These are phyloP conservation scores for Berkeleyomyces rouxiae DNA, from an alignment of 2,329 filamentous ascomycete species.

Conservation along the genomic window DNA sequence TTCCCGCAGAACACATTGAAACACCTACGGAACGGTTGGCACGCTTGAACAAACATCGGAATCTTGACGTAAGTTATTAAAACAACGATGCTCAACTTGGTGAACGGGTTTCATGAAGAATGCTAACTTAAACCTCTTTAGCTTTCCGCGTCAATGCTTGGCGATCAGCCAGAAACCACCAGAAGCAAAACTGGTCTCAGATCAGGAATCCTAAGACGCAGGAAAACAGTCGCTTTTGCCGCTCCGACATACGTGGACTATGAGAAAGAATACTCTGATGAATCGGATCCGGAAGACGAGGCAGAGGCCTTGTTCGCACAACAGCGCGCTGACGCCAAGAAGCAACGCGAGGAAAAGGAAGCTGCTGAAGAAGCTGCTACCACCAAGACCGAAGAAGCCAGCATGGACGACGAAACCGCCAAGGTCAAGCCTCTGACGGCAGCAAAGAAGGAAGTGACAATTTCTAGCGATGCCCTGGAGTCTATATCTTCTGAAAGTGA, in stretches of 20 bases:
- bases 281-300: conserved; percentile 50
- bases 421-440: conserved; percentile 35
- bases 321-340: conserved; percentile 20
- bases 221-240: conserved; percentile 75
- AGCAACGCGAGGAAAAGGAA: conserved; percentile 17
- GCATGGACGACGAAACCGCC: conserved; percentile 33
- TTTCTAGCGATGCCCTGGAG: neutral
- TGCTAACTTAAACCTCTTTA: conserved; percentile 17
- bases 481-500: neutral
- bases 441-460: conserved; percentile 23
- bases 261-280: conserved; percentile 65
- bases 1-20: conserved; percentile 95
- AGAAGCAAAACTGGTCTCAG: conserved; percentile 34
- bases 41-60: conserved; percentile 90
- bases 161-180: conserved; percentile 52
- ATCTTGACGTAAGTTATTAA: conserved; percentile 63
- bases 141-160: conserved; percentile 46
- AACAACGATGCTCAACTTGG: neutral
- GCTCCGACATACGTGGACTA: conserved; percentile 78
- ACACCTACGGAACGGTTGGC: conserved; percentile 90
- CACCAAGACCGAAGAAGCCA: conserved; percentile 15
- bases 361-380: conserved; percentile 13
- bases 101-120: neutral
- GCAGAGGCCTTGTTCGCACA: conserved; percentile 21
- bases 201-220: conserved; percentile 66